Evolutionary conservation across 495 filamentous ascomycete genomes (phyloP).

Genomic region (Hypoxylon rickii): DNA sequence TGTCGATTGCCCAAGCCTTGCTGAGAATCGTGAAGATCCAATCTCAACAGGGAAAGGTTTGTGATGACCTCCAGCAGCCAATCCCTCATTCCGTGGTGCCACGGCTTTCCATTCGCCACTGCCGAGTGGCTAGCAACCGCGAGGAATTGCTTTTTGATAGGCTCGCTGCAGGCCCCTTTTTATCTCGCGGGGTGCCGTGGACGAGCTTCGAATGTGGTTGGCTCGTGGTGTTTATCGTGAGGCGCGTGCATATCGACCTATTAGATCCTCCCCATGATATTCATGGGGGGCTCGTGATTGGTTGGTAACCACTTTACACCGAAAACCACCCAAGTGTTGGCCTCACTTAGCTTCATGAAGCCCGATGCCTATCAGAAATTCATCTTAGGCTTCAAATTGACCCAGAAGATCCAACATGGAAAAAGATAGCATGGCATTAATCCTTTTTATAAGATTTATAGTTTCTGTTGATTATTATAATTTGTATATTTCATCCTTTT

Average conservation of each 20-base stretch:
- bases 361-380: too few species aligned
- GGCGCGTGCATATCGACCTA: slow-evolving; percentile 28
- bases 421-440: too few species aligned
- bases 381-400: too few species aligned
- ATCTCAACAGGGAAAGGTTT: not conserved
- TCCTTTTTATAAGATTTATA: too few species aligned
- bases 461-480: too few species aligned
- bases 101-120: not conserved
- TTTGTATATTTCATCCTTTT: too few species aligned
- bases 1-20: too few species aligned
- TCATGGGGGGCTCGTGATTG: too few species aligned
- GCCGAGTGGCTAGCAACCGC: not conserved
- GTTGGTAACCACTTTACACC: too few species aligned
- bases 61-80: not conserved
- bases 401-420: too few species aligned
- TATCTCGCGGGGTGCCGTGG: slow-evolving; percentile 18
- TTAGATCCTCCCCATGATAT: not conserved
- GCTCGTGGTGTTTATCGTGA: slow-evolving; percentile 20
- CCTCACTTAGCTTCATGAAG: too few species aligned
- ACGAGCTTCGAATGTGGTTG: slow-evolving; percentile 15
- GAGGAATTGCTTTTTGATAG: slow-evolving; percentile 18
- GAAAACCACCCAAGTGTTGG: too few species aligned
- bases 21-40: not conserved
- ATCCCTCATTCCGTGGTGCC: not conserved
- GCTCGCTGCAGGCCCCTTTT: slow-evolving; percentile 22